Percentiles rank a stretch among this genome's conserved stretches.
phyloP scores from a whole-genome alignment of 2,329 filamentous ascomycete species.

The Pseudogymnoascus sp. region DNA sequence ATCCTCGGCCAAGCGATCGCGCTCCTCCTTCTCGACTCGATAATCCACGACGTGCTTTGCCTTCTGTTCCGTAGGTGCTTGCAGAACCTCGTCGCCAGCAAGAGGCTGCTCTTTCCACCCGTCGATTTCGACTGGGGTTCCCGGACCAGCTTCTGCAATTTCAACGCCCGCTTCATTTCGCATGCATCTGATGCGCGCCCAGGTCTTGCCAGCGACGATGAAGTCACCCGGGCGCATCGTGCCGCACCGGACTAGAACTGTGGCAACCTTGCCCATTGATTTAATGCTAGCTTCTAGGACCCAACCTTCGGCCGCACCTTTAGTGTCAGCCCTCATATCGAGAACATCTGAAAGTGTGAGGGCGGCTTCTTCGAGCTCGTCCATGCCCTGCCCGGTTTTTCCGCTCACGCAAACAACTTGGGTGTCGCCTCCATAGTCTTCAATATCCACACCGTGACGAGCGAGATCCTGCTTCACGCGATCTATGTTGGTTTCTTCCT shows the following conservation, averaged over 20 bases:
- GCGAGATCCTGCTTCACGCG: slow-evolving; percentile 83
- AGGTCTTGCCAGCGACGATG: slow-evolving; percentile 80
- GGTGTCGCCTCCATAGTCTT: slow-evolving; percentile 90
- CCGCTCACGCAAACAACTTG: slow-evolving; percentile 88
- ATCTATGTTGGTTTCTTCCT: slow-evolving; percentile 70
- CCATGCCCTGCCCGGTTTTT: slow-evolving; percentile 88
- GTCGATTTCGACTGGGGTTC: slow-evolving; percentile 83
- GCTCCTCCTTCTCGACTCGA: slow-evolving; percentile 62
- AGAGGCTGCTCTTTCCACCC: slow-evolving; percentile 87
- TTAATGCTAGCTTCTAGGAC: slow-evolving; percentile 88
- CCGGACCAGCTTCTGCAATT: slow-evolving; percentile 68
- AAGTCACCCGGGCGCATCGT: slow-evolving; percentile 74
- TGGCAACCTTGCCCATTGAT: slow-evolving; percentile 74
- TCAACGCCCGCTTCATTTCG: slow-evolving; percentile 74
- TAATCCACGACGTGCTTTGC: slow-evolving; percentile 73
- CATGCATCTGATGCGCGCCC: slow-evolving; percentile 76
- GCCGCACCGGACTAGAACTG: slow-evolving; percentile 78
- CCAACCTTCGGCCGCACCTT: slow-evolving; percentile 83
- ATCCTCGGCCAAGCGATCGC: slow-evolving; percentile 55
- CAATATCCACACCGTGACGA: slow-evolving; percentile 76
- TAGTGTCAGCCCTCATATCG: slow-evolving; percentile 72
- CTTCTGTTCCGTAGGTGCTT: slow-evolving; percentile 68
- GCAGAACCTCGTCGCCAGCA: slow-evolving; percentile 80
- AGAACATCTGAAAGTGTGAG: slow-evolving; percentile 80
- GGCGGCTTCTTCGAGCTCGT: slow-evolving; percentile 84